Percentiles rank a stretch among this genome's conserved stretches.
phyloP scores from a whole-genome alignment of 352 stramenopile genomes.

The Globisporangium nodosum region DNA sequence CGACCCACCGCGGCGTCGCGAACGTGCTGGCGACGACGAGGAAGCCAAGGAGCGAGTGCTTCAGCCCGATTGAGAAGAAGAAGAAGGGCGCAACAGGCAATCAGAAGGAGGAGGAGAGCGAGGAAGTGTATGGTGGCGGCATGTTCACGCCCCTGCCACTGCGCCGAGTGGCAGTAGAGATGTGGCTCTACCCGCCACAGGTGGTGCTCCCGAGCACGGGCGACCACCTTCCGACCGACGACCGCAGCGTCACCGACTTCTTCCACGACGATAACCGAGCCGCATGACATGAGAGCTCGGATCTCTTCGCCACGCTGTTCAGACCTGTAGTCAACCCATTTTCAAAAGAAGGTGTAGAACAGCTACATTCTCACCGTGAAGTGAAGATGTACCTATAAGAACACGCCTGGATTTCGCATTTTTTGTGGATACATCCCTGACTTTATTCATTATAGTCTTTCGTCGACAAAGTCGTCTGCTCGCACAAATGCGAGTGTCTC shows the following conservation, averaged over 20 bases:
- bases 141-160: slow-evolving; percentile 49
- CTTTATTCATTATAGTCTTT: not conserved
- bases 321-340: too few species aligned
- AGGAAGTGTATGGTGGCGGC: slow-evolving; percentile 20
- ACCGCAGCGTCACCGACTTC: slow-evolving; percentile 39
- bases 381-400: too few species aligned
- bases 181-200: slow-evolving; percentile 71
- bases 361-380: too few species aligned
- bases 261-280: slow-evolving; percentile 18
- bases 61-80: slow-evolving; percentile 1
- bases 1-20: slow-evolving; percentile 27
- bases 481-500: not conserved
- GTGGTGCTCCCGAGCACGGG: slow-evolving; percentile 54
- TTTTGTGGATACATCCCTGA: not conserved
- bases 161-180: slow-evolving; percentile 44
- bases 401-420: too few species aligned
- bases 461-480: not conserved
- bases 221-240: slow-evolving; percentile 40
- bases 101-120: slow-evolving; percentile 8
- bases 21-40: slow-evolving; percentile 35
- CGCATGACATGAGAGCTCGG: not conserved
- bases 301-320: too few species aligned
- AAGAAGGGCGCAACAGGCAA: not conserved
- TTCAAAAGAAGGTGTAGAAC: not conserved
- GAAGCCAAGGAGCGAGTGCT: slow-evolving; percentile 18